phyloP scores from a whole-genome alignment of 208 protist species.

The Acanthamoeba quina region DNA sequence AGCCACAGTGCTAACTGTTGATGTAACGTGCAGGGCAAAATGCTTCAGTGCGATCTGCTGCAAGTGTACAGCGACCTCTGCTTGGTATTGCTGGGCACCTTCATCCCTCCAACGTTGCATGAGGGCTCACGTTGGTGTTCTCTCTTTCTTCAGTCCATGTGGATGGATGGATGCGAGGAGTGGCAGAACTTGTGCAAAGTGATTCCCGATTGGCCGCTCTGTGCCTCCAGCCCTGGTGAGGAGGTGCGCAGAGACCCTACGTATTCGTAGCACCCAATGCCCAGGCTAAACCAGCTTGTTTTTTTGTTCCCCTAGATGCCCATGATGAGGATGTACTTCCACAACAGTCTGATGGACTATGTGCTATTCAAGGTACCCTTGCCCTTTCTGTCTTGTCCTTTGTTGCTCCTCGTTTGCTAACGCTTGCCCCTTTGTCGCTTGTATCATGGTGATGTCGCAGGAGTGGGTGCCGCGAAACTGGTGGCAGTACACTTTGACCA shows the following conservation, averaged over 20 bases:
- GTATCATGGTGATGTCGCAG: not conserved
- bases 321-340: conserved; percentile 81
- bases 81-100: not conserved
- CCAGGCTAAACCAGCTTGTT: not conserved
- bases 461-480: not conserved
- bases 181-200: conserved; percentile 61
- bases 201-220: conserved; percentile 58
- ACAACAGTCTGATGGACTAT: conserved; percentile 77
- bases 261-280: not conserved
- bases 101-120: not conserved
- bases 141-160: not conserved
- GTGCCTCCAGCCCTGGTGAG: not conserved
- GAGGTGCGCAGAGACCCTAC: not conserved
- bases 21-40: not conserved
- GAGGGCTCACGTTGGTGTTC: too few species aligned
- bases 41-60: not conserved
- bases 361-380: conserved; percentile 19
- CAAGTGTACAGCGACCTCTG: conserved; percentile 15
- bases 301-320: not conserved
- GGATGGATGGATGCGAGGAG: conserved; percentile 6
- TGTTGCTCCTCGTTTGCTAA: not conserved
- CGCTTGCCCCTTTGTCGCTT: too few species aligned
- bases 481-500: conserved; percentile 32
- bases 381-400: not conserved
- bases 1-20: too few species aligned